Base-by-base conservation (phyloP, 192 early-diverging fungal genomes). In the Coemansia guatemalensis region DNA sequence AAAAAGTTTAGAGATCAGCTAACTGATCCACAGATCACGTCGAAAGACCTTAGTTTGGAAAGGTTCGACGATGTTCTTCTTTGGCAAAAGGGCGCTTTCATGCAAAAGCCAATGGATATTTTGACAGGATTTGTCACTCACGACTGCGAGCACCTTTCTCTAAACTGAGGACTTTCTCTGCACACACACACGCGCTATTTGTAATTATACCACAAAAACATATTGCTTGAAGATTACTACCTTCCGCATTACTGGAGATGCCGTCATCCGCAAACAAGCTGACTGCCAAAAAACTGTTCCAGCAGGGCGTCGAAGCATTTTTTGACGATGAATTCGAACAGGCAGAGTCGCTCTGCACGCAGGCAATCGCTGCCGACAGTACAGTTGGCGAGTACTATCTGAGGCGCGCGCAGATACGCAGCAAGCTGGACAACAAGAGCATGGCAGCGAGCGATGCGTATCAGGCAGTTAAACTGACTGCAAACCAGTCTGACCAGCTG, bases 271-370 rank as follows among this genome's bases (percentile, higher is more conserved):
- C 62, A 20, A 68, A 62, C 59, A 69, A 77, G 51, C 61, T 65
- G 54, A 47, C 68, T 0, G 80, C 63, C 63, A 73, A 71, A 22
- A 47, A 30, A 8, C 64, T 73, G 57, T 77, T 62, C 35, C 65
- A 73, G 53, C 60, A 86, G 65, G 94, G 88, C 14, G 90, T 87
- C 70, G 85, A 88, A 62, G 88, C 88, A 39, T 92, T 88, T 67
- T 86, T 90, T 67, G 88, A 90, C 56, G 90, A 90, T 57, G 89
- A 91, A 60, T 94, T 85, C 62, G 84, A 88, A 47, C 81, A 84
- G 47, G 89, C 93, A 30, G 78, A 92, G 59, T 65, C 67, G 7
- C 82, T 92, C 30, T 93, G 86, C 72, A 85, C 83, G 5, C 73
- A 88, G 64, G 87, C 89, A 21, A 86, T 93, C 63, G 70, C 82